Evolutionary conservation across 2,329 filamentous ascomycete genomes (phyloP).

Genomic region (Xenosphaeropsis pyriputrescens): DNA sequence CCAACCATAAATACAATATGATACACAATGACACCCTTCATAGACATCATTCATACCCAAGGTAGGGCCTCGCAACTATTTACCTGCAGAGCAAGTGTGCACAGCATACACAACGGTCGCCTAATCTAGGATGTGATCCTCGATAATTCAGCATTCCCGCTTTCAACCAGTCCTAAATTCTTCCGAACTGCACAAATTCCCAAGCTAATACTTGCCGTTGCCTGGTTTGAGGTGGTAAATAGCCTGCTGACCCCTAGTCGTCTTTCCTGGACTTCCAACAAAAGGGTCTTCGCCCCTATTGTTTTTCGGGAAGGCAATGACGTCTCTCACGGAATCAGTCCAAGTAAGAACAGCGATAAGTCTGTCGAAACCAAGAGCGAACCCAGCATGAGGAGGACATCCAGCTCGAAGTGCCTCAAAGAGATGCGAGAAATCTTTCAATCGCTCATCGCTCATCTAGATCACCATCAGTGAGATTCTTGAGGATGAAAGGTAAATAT

Average conservation of each 20-base stretch:
- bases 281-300: conserved; percentile 78
- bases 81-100: no score
- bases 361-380: conserved; percentile 85
- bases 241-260: conserved; percentile 36
- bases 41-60: no score
- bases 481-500: not conserved
- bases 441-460: conserved; percentile 32
- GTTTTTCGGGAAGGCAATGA: conserved; percentile 94
- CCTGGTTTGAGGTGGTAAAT: conserved; percentile 10
- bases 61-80: no score
- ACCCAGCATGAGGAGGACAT: conserved; percentile 88
- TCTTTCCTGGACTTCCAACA: conserved; percentile 59
- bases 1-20: no score
- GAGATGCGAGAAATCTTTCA: conserved; percentile 76
- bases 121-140: no score
- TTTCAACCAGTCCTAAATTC: no score
- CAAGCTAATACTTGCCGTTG: no score
- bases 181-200: no score
- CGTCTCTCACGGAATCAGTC: conserved; percentile 68
- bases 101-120: no score
- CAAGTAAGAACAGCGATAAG: conserved; percentile 68
- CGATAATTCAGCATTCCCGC: no score
- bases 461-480: not conserved
- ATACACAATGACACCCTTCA: no score
- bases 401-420: conserved; percentile 70